Percentiles rank a stretch among this genome's conserved stretches.
Evolutionary conservation across 75 land plant species (phyloP).

Genomic region (Selaginella moellendorffii): DNA sequence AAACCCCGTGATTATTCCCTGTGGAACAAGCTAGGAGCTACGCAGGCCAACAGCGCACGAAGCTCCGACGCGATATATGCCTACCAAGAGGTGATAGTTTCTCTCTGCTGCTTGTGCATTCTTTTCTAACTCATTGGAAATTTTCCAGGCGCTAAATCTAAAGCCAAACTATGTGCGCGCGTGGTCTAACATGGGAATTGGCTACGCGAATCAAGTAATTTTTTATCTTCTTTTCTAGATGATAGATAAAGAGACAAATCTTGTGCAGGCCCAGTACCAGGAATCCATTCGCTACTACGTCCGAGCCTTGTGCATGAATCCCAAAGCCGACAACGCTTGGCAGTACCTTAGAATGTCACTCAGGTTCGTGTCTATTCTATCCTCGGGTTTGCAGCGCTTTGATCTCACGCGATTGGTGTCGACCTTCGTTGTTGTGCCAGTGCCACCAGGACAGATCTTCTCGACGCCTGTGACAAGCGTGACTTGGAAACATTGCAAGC

Average conservation of each 20-base stretch:
- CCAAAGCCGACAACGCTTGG: constrained; percentile 98
- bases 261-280: constrained; percentile 63
- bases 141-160: constrained; percentile 67
- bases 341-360: constrained; percentile 85
- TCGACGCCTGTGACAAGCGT: constrained; percentile 70
- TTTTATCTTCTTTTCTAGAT: constrained; percentile 4
- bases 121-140: not conserved
- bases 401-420: not conserved
- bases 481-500: constrained; percentile 69
- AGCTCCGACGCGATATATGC: constrained; percentile 92
- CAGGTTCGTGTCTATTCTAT: constrained; percentile 31
- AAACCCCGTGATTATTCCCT: constrained; percentile 86
- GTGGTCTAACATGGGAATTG: constrained; percentile 99
- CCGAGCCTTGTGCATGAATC: constrained; percentile 86
- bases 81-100: constrained; percentile 60
- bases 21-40: constrained; percentile 98
- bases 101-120: not conserved
- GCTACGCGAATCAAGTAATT: constrained; percentile 76
- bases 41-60: constrained; percentile 93
- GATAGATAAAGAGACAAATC: too few species aligned
- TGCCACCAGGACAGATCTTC: constrained; percentile 40
- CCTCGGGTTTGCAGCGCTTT: not conserved
- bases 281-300: constrained; percentile 89
- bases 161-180: constrained; percentile 99
- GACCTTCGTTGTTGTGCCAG: not conserved